Percentiles rank a stretch among this genome's conserved stretches.
Evolutionary conservation across 352 stramenopile species (phyloP).

Genomic region (Elongisporangium anandrum): DNA sequence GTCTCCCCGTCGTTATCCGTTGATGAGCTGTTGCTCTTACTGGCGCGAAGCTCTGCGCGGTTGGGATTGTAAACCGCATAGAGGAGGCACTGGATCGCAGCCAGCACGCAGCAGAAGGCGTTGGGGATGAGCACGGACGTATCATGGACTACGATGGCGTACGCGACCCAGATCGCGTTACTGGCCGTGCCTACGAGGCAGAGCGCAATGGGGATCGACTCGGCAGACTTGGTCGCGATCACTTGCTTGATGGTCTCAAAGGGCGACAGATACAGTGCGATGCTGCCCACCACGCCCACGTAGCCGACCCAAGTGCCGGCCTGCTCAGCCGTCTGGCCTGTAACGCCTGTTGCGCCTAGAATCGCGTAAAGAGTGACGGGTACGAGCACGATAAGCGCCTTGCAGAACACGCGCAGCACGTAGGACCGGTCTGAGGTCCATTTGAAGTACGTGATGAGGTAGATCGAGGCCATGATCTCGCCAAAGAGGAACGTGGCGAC

Average conservation of each 20-base stretch:
- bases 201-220: slow-evolving; percentile 50
- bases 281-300: slow-evolving; percentile 12
- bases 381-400: slow-evolving; percentile 4
- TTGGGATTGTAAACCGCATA: slow-evolving; percentile 21
- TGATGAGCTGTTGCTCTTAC: neutral
- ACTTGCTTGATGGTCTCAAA: slow-evolving; percentile 28
- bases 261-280: slow-evolving; percentile 23
- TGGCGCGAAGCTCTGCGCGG: neutral
- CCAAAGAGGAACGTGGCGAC: slow-evolving; percentile 22
- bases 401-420: slow-evolving; percentile 6
- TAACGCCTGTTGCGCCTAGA: slow-evolving; percentile 10
- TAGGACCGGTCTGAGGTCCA: slow-evolving; percentile 15
- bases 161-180: slow-evolving; percentile 31
- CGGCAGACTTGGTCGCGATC: slow-evolving; percentile 18
- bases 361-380: slow-evolving; percentile 16
- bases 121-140: slow-evolving; percentile 31
- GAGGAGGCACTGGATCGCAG: slow-evolving; percentile 28
- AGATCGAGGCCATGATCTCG: slow-evolving; percentile 12
- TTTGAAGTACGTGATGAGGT: slow-evolving; percentile 17
- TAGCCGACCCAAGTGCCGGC: slow-evolving; percentile 14
- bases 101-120: slow-evolving; percentile 24
- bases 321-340: slow-evolving; percentile 17
- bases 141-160: slow-evolving; percentile 23
- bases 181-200: slow-evolving; percentile 21
- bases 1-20: neutral